Evolutionary conservation across 2,329 filamentous ascomycete genomes (phyloP), one percentile per base, ranked within the genome.

Genomic region (Xylariaceae sp.): DNA sequence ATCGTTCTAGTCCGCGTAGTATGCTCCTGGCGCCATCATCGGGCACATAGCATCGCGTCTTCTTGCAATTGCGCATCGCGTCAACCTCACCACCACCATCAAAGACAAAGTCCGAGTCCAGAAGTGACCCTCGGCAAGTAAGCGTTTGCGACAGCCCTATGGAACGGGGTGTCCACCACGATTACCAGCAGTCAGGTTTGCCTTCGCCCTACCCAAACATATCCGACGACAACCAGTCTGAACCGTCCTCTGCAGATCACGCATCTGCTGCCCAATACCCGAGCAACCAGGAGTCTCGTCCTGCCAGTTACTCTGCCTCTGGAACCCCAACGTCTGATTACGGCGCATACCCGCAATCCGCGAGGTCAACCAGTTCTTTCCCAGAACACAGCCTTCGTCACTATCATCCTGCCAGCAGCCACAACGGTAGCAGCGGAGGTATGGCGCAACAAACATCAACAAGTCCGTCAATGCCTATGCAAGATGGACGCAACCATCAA

Each of bases 381-480:
- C 88, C 89, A 71, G 90, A 96, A 66, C 91, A 95, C 73, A 83
- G 94, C 71, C 86, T 89, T 75, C 88, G 90, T 65, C 81, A 86
- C 69, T 94, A 94, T 79, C 87, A 90, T 74, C 85, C 86, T 74
- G 78, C 89, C 73, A 83, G 82, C 77, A 86, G 82, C 73, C 81
- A 85, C 73, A 85, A 82, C 75, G 84, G 84, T 75, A 83, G 87
- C 75, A 76, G 73, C 75, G 88, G 84, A 85, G 88, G 87, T 86
- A 97, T 97, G 92, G 90, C 92, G 84, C 91, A 96, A 89, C 91
- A 96, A 90, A 84, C 80, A 77, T 76, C 90, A 87, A 90, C 90
- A 88, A 96, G 92, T 96, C 89, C 90, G 91, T 96, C 90, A 77
- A 83, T 90, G 81, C 82, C 88, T 85, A 79, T 89, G 79, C 82